Base-by-base conservation (phyloP, 495 filamentous ascomycete genomes). In the Halenospora varia region DNA sequence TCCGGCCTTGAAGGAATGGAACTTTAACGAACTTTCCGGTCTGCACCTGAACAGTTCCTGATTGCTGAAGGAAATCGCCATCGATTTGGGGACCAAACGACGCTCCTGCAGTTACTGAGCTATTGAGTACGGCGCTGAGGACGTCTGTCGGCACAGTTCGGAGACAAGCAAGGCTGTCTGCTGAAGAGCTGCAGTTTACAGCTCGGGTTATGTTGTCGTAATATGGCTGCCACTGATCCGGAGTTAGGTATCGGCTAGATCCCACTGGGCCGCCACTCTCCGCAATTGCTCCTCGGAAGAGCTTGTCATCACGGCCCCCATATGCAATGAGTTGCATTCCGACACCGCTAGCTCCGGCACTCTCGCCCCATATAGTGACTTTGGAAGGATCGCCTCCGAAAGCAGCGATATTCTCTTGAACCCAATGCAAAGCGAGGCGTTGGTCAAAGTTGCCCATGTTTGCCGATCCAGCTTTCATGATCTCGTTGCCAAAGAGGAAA, bases 341-440 rank as follows among this genome's bases (percentile, higher is more conserved):
- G 6, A 85, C 64, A 53, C 73, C 77, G 0, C 78, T 82, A 3
- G 76, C 88, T 29, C 88, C 88, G 4, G 88, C 86, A 13, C 83
- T 87, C 56, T 90, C 83, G 10, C 89, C 89, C 60, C 80, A 77
- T 13, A 92, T 77, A 0, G 89, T 92, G 25, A 92, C 81, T 53
- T 77, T 72, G 17, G 66, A 58, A 2, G 81, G 76, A 62, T 92
- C 83, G 18, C 88, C 88, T 8, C 87, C 87, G 61, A 92, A 90
- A 2, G 77, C 72, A 52, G 73, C 70, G 58, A 90, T 89, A 61
- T 90, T 74, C 57, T 82, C 75, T 56, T 88, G 79, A 23, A 90
- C 79, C 88, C 88, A 91, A 56, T 89, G 68, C n/a, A 91, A 71
- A 10, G 84, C 87, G 24, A 85, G 73, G 1, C 81, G 74, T 66